These are phyloP conservation scores for Flaveria bidentis DNA, from an alignment of 129 eudicot genomes.

Conservation along the genomic window DNA sequence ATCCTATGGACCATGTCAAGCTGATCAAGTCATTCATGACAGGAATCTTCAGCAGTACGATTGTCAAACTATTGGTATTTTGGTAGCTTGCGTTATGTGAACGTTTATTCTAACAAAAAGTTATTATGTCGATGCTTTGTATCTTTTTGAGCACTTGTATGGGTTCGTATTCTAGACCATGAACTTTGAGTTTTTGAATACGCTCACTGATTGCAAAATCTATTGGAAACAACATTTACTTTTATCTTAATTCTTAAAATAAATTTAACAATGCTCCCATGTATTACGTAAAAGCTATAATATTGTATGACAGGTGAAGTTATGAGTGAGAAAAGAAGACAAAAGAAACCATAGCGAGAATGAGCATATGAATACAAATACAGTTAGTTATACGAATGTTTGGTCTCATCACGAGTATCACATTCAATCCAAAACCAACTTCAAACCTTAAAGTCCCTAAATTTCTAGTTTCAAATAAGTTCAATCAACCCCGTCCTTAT, in stretches of 20 bases:
- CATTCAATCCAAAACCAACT: too few relatives aligned
- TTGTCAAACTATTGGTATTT: constrained; percentile 32
- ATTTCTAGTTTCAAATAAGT: too few relatives aligned
- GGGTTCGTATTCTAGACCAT: constrained; percentile 22
- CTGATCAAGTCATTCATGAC: constrained; percentile 37
- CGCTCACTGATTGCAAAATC: background rate
- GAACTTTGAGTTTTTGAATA: constrained; percentile 16
- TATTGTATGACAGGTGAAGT: background rate
- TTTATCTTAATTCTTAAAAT: background rate
- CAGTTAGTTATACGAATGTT: too few relatives aligned
- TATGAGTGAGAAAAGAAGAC: background rate
- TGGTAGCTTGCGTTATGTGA: constrained; percentile 38
- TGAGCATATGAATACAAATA: background rate
- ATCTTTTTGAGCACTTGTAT: constrained; percentile 23
- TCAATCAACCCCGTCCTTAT: too few relatives aligned
- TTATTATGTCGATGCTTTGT: constrained; percentile 32
- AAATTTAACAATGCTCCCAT: background rate
- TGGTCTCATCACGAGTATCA: too few relatives aligned
- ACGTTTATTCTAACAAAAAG: constrained; percentile 40
- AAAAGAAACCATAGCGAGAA: background rate
- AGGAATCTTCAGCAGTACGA: constrained; percentile 18
- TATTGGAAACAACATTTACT: background rate
- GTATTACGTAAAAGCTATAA: background rate
- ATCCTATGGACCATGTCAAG: constrained; percentile 42
- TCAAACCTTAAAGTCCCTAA: too few relatives aligned